Evolutionary conservation across 192 early-diverging fungal species (phyloP).

Genomic region (Entophlyctis helioformis): DNA sequence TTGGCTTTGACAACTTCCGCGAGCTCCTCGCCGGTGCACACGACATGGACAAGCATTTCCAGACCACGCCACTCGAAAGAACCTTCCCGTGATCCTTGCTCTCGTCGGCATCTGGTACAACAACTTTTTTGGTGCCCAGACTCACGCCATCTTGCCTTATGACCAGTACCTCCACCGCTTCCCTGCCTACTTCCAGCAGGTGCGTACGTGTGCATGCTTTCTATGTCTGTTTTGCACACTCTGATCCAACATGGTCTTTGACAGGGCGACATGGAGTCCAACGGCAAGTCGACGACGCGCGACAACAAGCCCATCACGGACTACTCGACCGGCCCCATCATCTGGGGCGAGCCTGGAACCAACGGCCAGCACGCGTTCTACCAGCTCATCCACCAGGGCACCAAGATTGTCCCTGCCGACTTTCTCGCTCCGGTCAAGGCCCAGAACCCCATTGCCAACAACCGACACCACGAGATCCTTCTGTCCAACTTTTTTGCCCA

Average conservation of each 20-base stretch:
- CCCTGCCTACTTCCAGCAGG: constrained; percentile 97
- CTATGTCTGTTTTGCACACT: not conserved
- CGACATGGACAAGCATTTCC: constrained; percentile 96
- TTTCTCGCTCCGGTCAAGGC: constrained; percentile 91
- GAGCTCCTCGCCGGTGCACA: constrained; percentile 81
- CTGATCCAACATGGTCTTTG: not conserved
- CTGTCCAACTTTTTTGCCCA: constrained; percentile 99
- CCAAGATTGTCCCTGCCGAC: constrained; percentile 90
- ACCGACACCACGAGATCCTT: constrained; percentile 87
- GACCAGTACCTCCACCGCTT: constrained; percentile 99
- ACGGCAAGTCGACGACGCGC: constrained; percentile 89
- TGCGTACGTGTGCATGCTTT: too few relatives aligned
- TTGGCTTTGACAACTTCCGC: constrained; percentile 92
- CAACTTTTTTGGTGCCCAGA: constrained; percentile 94
- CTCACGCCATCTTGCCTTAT: constrained; percentile 90
- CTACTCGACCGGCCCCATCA: constrained; percentile 87
- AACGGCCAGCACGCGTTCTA: constrained; percentile 99
- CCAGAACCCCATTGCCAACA: constrained; percentile 79
- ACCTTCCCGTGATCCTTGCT: constrained; percentile 83
- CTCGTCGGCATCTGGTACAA: constrained; percentile 96
- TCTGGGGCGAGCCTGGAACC: constrained; percentile 99
- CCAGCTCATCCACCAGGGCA: constrained; percentile 98
- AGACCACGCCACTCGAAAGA: constrained; percentile 83
- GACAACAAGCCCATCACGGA: constrained; percentile 59
- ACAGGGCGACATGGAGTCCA: constrained; percentile 99